Conservation (phyloP, 352 stramenopile genomes). For the Globisporangium perplexum region DNA sequence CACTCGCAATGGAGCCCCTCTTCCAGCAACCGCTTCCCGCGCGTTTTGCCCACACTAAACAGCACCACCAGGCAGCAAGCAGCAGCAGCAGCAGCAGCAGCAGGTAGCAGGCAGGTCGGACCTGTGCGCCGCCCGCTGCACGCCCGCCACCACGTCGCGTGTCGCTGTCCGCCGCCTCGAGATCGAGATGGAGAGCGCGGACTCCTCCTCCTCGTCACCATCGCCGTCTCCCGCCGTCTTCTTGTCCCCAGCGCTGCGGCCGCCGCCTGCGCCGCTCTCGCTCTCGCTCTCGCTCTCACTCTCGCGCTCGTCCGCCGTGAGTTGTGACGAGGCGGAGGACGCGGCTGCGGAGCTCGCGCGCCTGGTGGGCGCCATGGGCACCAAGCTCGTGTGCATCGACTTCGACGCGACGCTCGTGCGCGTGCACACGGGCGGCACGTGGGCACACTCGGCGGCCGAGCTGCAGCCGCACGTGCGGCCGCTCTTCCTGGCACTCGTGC, state of each 20-base stretch:
- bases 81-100: neutral
- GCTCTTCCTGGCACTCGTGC: slow-evolving; percentile 60
- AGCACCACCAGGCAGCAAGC: neutral
- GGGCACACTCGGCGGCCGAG: slow-evolving; percentile 31
- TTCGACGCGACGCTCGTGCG: slow-evolving; percentile 79
- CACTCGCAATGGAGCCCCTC: neutral
- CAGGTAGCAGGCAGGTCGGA: neutral
- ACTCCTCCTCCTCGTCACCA: neutral
- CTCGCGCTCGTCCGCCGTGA: too few relatives aligned
- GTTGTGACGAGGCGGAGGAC: slow-evolving; percentile 1
- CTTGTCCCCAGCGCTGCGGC: neutral
- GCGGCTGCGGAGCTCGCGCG: slow-evolving; percentile 27
- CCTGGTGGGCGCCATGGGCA: slow-evolving; percentile 28
- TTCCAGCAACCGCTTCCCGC: neutral
- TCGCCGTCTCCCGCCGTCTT: neutral
- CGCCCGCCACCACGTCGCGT: slow-evolving; percentile 11
- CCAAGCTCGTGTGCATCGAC: slow-evolving; percentile 78
- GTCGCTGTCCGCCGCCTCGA: slow-evolving; percentile 10
- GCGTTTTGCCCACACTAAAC: neutral
- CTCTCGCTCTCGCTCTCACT: too few relatives aligned
- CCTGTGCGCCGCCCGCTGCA: neutral
- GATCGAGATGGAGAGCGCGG: slow-evolving; percentile 11
- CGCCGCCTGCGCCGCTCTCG: neutral
- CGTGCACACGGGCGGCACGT: slow-evolving; percentile 68
- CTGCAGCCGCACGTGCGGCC: slow-evolving; percentile 47